A percentile compares a stretch with the other conserved stretches of the same genome.
These are phyloP conservation scores for Zygosaccharomyces sapae DNA, from an alignment of 1,139 yeast species.

Conservation along the genomic window DNA sequence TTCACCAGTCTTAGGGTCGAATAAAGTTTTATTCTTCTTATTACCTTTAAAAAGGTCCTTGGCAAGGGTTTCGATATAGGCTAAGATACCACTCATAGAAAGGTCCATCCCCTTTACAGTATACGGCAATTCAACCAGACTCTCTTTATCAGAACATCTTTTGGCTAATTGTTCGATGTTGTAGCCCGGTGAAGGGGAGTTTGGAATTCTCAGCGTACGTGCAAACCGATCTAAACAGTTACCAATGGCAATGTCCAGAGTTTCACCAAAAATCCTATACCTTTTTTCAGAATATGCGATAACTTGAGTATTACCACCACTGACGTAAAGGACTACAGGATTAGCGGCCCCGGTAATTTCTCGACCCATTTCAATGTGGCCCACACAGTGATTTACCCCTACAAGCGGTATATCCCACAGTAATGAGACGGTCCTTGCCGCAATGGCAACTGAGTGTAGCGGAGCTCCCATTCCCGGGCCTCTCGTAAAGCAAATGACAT, in stretches of 20 bases:
- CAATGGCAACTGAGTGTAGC: conserved; percentile 83
- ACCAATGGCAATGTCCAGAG: conserved; percentile 94
- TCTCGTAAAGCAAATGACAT: conserved; percentile 91
- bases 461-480: conserved; percentile 99
- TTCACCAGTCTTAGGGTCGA: conserved; percentile 48
- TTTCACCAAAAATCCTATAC: conserved; percentile 94
- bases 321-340: conserved; percentile 92
- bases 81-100: conserved; percentile 93
- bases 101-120: conserved; percentile 98
- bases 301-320: conserved; percentile 98
- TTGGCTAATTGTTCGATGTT: conserved; percentile 94
- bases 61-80: conserved; percentile 76
- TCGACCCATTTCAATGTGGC: conserved; percentile 98
- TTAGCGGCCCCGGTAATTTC: conserved; percentile 94
- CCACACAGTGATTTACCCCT: conserved; percentile 96
- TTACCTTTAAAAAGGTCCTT: conserved; percentile 58
- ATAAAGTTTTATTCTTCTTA: conserved; percentile 48
- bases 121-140: conserved; percentile 77
- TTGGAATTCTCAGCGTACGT: conserved; percentile 77
- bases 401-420: conserved; percentile 81
- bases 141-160: conserved; percentile 43
- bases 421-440: conserved; percentile 81
- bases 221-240: conserved; percentile 96
- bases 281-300: conserved; percentile 92
- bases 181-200: conserved; percentile 96